A percentile compares a stretch with the other conserved stretches of the same genome.
Conservation (phyloP, 345 rosid genomes). For the Odontarrhena argentea region DNA sequence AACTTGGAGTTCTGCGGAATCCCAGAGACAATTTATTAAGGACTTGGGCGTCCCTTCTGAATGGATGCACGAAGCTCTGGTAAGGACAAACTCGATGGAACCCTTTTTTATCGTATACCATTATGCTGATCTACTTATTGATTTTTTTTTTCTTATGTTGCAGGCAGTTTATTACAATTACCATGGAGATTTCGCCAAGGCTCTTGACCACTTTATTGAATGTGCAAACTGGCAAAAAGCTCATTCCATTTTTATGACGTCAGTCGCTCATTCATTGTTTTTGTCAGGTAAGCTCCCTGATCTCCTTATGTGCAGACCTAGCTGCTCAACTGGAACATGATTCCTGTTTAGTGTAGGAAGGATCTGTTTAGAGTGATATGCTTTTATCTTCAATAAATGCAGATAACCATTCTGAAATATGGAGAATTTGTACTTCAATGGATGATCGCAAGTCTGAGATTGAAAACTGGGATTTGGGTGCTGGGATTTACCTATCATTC, state of each 20-base stretch:
- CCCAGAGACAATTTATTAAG: slow-evolving; percentile 74
- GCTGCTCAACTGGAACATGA: slow-evolving; percentile 6
- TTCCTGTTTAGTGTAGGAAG: slow-evolving; percentile 7
- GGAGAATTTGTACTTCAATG: slow-evolving; percentile 79
- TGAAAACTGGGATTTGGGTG: slow-evolving; percentile 96
- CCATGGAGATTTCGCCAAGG: slow-evolving; percentile 64
- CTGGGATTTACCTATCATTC: slow-evolving; percentile 78
- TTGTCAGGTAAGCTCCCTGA: slow-evolving; percentile 63
- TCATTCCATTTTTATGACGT: slow-evolving; percentile 75
- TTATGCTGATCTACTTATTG: slow-evolving; percentile 12
- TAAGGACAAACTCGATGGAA: slow-evolving; percentile 39
- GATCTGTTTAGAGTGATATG: slow-evolving; percentile 17
- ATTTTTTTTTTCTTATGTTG: slow-evolving; percentile 1
- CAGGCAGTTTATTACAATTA: slow-evolving; percentile 86
- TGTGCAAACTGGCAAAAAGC: slow-evolving; percentile 92
- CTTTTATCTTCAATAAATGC: slow-evolving; percentile 38
- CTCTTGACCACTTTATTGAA: slow-evolving; percentile 83
- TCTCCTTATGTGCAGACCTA: slow-evolving; percentile 20
- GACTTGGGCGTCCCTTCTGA: slow-evolving; percentile 70
- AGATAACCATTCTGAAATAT: slow-evolving; percentile 73
- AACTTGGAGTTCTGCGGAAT: slow-evolving; percentile 76
- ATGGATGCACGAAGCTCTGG: slow-evolving; percentile 98
- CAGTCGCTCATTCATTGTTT: slow-evolving; percentile 73
- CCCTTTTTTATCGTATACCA: slow-evolving; percentile 17
- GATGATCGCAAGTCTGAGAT: slow-evolving; percentile 91